Base-by-base conservation (phyloP, 139 green algal species). In the Asterochloris erici region DNA sequence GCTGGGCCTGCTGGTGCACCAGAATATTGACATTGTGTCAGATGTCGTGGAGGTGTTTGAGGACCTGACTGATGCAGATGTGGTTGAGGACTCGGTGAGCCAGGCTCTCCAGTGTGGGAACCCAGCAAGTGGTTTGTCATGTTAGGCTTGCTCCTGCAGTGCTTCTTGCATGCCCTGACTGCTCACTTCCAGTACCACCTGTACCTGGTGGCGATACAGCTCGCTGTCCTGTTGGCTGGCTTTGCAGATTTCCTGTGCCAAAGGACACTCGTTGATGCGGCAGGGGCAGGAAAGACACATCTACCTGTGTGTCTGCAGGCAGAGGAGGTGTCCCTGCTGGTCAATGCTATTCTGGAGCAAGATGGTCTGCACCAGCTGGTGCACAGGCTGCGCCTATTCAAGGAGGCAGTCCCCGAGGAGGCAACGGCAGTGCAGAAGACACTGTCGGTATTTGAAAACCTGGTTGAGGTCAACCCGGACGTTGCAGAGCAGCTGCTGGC, bases 21-120 rank as follows among this genome's bases (percentile, higher is more conserved):
- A 99, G 74, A 99, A 99, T 88, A 89, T 82, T 9, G 97, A 99
- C 89, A 95, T 99, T 73, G 93, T 91, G 4, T 87, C 86, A 11
- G 93, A 93, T 79, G 89, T 88, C 0, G 79, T 97, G 14, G 89
- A 95, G 83, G 87, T 99, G 14, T 85, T 99, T 47, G 70, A 84
- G 74, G 94, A 99, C 81, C 88, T 99, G 47, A 99, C 95, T 10
- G 95, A 98, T 21, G 90, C 83, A 28, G 96, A 98, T 76, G 90
- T 84, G 9, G 83, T 94, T 23, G 93, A 95, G 82, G 90, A 94
- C 60, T 81, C 82, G 62, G 85, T 84, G 28, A 63, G 83, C 27
- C 66, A 54, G 38, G 38, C 38, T 54, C 38, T 54, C 38, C 38
- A 54, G 38, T 54, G 38, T 54, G 2, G 38, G 2, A 6, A 54